Conservation (phyloP, 2,329 filamentous ascomycete species). For the Scytalidium lignicola region DNA sequence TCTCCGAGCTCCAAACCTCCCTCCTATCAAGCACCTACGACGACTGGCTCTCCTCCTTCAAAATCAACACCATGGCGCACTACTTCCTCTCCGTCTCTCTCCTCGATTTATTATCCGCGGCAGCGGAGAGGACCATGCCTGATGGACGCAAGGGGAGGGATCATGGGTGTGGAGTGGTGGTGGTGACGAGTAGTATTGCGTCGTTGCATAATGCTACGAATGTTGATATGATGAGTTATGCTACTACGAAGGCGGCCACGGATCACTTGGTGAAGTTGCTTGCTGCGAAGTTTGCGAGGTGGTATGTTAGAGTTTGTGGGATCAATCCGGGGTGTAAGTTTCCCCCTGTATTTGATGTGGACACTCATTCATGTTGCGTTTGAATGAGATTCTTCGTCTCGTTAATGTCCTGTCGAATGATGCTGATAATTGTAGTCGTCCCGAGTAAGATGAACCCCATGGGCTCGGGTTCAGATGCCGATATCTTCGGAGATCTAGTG, state of each 20-base stretch:
- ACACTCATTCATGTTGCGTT: too few species aligned
- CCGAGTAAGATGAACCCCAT: constrained; percentile 41
- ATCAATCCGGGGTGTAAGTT: constrained; percentile 40
- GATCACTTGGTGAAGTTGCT: constrained; percentile 45
- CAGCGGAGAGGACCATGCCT: constrained; percentile 25
- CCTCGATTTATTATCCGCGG: constrained; percentile 37
- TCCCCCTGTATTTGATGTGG: not conserved
- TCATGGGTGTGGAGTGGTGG: constrained; percentile 39
- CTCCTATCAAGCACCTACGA: constrained; percentile 35
- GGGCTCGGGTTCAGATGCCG: constrained; percentile 29
- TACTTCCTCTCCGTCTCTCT: constrained; percentile 44
- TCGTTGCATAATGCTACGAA: constrained; percentile 49
- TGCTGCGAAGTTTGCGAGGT: constrained; percentile 41
- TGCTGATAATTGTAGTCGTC: constrained; percentile 28
- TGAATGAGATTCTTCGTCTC: too few species aligned
- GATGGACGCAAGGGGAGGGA: constrained; percentile 27
- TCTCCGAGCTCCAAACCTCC: constrained; percentile 38
- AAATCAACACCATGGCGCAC: constrained; percentile 43
- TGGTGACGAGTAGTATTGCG: constrained; percentile 46
- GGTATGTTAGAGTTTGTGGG: constrained; percentile 37
- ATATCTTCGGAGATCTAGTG: constrained; percentile 36
- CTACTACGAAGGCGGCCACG: constrained; percentile 45
- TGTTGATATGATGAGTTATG: constrained; percentile 47
- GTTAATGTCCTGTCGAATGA: too few species aligned
- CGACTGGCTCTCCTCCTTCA: constrained; percentile 42